Base-by-base conservation (phyloP, 2,329 filamentous ascomycete species). In the Hortaea werneckii region DNA sequence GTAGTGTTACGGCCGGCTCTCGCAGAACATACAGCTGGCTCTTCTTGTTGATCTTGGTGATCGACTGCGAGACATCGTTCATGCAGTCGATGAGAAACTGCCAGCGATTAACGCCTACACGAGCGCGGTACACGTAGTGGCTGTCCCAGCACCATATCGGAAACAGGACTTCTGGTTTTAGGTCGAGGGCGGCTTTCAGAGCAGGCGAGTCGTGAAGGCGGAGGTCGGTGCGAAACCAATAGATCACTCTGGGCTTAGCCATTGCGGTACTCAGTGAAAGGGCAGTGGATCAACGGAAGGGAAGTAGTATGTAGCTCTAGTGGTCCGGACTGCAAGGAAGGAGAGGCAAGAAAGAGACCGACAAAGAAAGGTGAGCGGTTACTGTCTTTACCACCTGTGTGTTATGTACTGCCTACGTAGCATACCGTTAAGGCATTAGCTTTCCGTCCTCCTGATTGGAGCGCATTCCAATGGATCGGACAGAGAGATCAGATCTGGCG, bases 121-220 rank as follows among this genome's bases (percentile, higher is more conserved):
- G 75, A 1, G 80, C 78, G 29, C 75, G 75, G 60, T 87, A 87
- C 26, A 88, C 82, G 59, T 88, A 88, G 61, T 88, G 82, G 46
- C 83, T 83, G 60, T 87, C 83, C 82, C 83, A 89, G 1, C 81
- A 86, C 73, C 85, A 89, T 40, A 88, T 76, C 1, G 83, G 84
- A 70, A 82, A 88, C 27, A 89, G 68, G 13, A 75, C 78, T 46
- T 87, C 84, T 1, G 84, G 82, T 0, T 83, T 71, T 5, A 88
- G 70, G 47, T 83, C 80, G 6, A 89, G 65, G 0, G 85, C 85
- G 2, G 83, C 82, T 60, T 80, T 75, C 27, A 89, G 69, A 1
- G 83, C 83, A 6, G 83, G 83, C 0, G 82, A 87, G 63, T 88
- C 85, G 65, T 88, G 83, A 2, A 89, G 75, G 13, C 85, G 79